Base-by-base conservation (phyloP, 495 filamentous ascomycete species). In the Emericellopsis terricola region DNA sequence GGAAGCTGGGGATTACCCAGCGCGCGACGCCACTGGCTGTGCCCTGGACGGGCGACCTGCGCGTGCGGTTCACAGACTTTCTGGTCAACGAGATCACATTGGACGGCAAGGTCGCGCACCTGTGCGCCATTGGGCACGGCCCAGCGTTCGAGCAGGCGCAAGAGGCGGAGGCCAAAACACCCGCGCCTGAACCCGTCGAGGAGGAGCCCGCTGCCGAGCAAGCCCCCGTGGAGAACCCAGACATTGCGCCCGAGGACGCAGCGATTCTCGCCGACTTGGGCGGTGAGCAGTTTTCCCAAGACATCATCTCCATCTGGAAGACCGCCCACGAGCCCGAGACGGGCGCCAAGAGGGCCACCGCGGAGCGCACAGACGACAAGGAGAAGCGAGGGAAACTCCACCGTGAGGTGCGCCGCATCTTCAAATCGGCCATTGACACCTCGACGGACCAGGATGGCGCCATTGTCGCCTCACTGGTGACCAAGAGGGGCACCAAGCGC, bases 51-150 rank as follows among this genome's bases (percentile, higher is more conserved):
- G 54, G 50, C 31, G 52, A 57, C 33, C 46, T 54, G 20, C 51
- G 54, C 42, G 54, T 55, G 42, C 48, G 54, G 43, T 97, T 84
- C 55, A 92, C 86, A 10, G 89, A 97, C 50, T 97, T 97, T 52
- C 57, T 87, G 31, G 89, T 97, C 37, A 83, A 94, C 50, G 89
- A 97, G 57, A 89, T 97, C 42, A 52, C 66, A 10, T 76, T 73
- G 8, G 68, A 75, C 48, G 87, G 85, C 9, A 57, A 72, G 31
- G 86, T 93, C 2, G 45, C 87, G 28, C 84, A 94, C 52, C 21
- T 38, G 14, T 14, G 29, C 19, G 32, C 10, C 13, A 17, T 38
- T 7, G 36, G 36, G 49, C 56, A 38, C 56, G 60, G 56, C 37
- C 68, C 50, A 55, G 8, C 57, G 41, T 64, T 67, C 10, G 44